A percentile compares a stretch with the other conserved stretches of the same genome.
Evolutionary conservation across 1,139 yeast species (phyloP).

Genomic region (Debaryomycetaceae sp.): DNA sequence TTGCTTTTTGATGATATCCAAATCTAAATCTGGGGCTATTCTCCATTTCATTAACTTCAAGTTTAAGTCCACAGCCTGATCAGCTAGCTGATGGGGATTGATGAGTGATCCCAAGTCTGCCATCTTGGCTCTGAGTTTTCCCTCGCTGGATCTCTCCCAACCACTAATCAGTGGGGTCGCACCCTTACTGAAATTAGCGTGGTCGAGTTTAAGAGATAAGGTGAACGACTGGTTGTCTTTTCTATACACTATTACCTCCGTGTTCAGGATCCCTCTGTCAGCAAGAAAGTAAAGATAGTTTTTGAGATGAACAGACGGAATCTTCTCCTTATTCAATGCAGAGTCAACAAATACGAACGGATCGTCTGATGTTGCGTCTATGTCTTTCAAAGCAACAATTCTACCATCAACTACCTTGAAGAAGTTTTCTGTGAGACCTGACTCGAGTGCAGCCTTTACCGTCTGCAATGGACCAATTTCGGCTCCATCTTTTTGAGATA

Average conservation of each 20-base stretch:
- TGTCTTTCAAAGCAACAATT: neutral
- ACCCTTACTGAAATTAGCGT: conserved; percentile 7
- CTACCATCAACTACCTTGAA: conserved; percentile 8
- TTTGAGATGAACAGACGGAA: conserved; percentile 62
- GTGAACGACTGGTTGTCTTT: conserved; percentile 24
- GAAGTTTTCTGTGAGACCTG: conserved; percentile 7
- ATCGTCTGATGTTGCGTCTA: conserved; percentile 1
- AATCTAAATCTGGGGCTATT: conserved; percentile 74
- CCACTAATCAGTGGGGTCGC: conserved; percentile 54
- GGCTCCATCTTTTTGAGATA: conserved; percentile 3
- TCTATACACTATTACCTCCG: conserved; percentile 39
- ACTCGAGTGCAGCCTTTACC: conserved; percentile 7
- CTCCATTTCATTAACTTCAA: conserved; percentile 96
- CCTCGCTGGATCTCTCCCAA: conserved; percentile 82
- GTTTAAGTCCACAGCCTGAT: conserved; percentile 89
- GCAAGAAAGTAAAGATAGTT: conserved; percentile 63
- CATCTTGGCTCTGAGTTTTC: conserved; percentile 74
- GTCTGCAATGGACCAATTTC: conserved; percentile 1
- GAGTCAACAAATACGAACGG: conserved; percentile 60
- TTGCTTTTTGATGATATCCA: conserved; percentile 58
- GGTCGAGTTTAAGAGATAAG: conserved; percentile 18
- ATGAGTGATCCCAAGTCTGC: conserved; percentile 80
- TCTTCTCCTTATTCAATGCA: conserved; percentile 36
- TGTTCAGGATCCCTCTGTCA: conserved; percentile 27
- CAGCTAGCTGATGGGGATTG: conserved; percentile 77